Percentiles rank a stretch among this genome's conserved stretches.
Evolutionary conservation across 352 stramenopile genomes (phyloP).

Genomic region (Pythium aristosporum): DNA sequence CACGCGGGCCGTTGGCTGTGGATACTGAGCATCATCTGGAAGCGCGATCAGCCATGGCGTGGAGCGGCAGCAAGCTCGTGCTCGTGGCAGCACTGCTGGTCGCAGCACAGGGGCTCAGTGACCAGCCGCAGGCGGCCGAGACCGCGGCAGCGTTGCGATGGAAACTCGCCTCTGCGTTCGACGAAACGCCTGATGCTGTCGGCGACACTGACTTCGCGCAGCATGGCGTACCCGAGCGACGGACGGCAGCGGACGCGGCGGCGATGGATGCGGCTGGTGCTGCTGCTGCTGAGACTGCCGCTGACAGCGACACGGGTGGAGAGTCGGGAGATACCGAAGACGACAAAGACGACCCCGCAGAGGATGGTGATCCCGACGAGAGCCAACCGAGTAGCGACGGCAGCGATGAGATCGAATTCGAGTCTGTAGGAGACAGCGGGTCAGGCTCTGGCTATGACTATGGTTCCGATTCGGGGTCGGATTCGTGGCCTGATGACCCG

Average conservation of each 20-base stretch:
- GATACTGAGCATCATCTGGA: not conserved
- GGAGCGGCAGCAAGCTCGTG: conserved; percentile 5
- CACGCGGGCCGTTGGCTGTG: not conserved
- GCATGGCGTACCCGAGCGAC: not conserved
- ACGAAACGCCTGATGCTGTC: conserved; percentile 1
- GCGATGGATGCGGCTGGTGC: not conserved
- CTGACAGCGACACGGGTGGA: not conserved
- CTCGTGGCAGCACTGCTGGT: conserved; percentile 16
- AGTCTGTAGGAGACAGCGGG: not conserved
- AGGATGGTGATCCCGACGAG: not conserved
- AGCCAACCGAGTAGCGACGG: not conserved
- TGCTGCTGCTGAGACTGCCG: not conserved
- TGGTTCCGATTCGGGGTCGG: not conserved
- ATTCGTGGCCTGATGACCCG: not conserved
- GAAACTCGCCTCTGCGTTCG: not conserved
- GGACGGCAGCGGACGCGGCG: not conserved
- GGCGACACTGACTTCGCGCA: not conserved
- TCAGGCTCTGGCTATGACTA: not conserved
- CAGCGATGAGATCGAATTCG: not conserved
- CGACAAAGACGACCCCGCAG: too few species aligned
- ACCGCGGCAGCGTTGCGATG: conserved; percentile 1
- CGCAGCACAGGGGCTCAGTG: conserved; percentile 6
- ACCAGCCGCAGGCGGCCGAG: not conserved
- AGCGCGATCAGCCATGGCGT: conserved; percentile 8
- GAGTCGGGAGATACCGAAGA: not conserved